Percentiles rank a stretch among this genome's conserved stretches.
Evolutionary conservation across 768 basidiomycete genomes (phyloP).

Genomic region (Hypholoma fasciculare): DNA sequence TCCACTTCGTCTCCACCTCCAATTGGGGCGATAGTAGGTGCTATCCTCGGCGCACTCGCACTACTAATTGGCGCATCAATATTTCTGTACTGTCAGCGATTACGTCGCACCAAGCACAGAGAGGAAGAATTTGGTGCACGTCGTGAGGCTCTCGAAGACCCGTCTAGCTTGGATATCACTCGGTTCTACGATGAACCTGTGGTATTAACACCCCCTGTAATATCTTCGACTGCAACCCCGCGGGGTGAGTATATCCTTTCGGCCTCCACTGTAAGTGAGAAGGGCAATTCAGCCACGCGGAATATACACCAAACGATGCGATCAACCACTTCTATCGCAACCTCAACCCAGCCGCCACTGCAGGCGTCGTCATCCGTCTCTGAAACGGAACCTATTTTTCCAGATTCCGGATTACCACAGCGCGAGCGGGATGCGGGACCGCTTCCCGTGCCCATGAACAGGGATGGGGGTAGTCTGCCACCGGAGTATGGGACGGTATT

Average conservation of each 20-base stretch:
- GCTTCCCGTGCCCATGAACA: conserved; percentile 5
- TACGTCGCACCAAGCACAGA: neutral
- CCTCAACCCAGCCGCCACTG: neutral
- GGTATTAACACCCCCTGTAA: too few relatives aligned
- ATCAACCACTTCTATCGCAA: neutral
- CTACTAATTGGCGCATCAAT: conserved; percentile 25
- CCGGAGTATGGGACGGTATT: conserved; percentile 31
- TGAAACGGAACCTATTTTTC: neutral
- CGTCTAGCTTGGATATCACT: too few relatives aligned
- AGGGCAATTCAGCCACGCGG: neutral
- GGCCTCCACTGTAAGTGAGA: neutral
- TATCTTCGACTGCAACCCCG: neutral
- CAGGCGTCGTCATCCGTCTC: neutral
- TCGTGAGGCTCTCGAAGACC: too few relatives aligned
- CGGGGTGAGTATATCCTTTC: neutral
- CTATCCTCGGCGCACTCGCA: conserved; percentile 36
- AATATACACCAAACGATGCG: conserved; percentile 1
- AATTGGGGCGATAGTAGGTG: conserved; percentile 39
- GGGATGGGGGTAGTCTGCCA: conserved; percentile 20
- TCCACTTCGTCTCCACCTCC: conserved; percentile 7
- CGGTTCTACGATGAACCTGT: too few relatives aligned
- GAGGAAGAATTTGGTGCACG: too few relatives aligned
- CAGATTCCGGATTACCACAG: neutral
- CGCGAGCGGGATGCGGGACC: conserved; percentile 27
- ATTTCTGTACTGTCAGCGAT: conserved; percentile 12